These are phyloP conservation scores for Nicotiana tabacum DNA, from an alignment of 257 asterid genomes.

Conservation along the genomic window DNA sequence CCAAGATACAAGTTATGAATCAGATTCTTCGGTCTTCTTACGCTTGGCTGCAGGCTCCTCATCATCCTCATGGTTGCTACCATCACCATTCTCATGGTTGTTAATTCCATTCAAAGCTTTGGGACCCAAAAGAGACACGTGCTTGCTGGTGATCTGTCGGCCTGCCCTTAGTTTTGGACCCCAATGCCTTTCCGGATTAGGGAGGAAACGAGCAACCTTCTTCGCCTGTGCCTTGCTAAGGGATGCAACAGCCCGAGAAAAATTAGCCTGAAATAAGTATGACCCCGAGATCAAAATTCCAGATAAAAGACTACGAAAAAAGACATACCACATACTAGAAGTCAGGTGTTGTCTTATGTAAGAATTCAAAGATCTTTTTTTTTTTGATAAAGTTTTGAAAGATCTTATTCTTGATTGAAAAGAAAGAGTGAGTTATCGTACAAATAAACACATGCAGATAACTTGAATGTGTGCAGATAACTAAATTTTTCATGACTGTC, in stretches of 20 bases:
- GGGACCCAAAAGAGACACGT: slow-evolving; percentile 72
- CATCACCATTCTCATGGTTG: slow-evolving; percentile 15
- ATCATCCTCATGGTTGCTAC: slow-evolving; percentile 21
- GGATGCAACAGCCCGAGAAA: slow-evolving; percentile 86
- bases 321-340: neutral
- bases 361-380: neutral
- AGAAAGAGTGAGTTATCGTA: neutral
- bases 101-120: slow-evolving; percentile 50
- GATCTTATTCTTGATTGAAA: neutral
- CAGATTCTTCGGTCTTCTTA: slow-evolving; percentile 65
- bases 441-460: neutral
- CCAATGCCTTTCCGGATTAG: slow-evolving; percentile 95
- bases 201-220: slow-evolving; percentile 89
- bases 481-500: neutral
- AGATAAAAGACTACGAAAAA: neutral
- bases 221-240: slow-evolving; percentile 94
- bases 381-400: neutral
- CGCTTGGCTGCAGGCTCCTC: slow-evolving; percentile 82
- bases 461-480: neutral
- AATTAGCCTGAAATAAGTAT: slow-evolving; percentile 60
- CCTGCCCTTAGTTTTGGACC: slow-evolving; percentile 99
- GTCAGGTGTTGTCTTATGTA: neutral
- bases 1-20: slow-evolving; percentile 28
- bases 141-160: slow-evolving; percentile 77
- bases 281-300: neutral